Evolutionary conservation across 371 early-diverging fungal species (phyloP).

Genomic region (Saksenaea vasiformis): DNA sequence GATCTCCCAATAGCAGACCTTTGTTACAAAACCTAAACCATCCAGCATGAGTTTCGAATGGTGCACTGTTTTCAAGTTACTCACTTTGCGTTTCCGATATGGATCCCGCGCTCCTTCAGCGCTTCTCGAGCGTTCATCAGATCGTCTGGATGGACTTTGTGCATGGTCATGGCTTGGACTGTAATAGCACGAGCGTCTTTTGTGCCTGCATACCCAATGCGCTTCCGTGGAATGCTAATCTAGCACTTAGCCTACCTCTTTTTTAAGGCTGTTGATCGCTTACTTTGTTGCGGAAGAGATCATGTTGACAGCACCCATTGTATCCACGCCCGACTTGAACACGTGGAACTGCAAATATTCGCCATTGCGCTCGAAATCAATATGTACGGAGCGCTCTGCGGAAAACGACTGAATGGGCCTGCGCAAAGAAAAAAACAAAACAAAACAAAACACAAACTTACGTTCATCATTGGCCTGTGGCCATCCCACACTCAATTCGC

Average conservation of each 20-base stretch:
- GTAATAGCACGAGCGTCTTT: constrained; percentile 98
- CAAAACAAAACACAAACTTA: too few relatives aligned
- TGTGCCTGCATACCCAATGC: constrained; percentile 94
- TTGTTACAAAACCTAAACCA: constrained; percentile 52
- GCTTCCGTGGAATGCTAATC: constrained; percentile 47
- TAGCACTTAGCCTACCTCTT: background rate
- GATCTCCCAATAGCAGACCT: constrained; percentile 80
- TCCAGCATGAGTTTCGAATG: background rate
- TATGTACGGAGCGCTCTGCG: constrained; percentile 15
- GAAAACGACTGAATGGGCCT: constrained; percentile 8
- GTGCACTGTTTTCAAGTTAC: constrained; percentile 1
- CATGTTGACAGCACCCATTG: constrained; percentile 77
- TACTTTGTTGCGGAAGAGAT: constrained; percentile 36
- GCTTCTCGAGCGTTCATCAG: constrained; percentile 57
- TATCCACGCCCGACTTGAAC: constrained; percentile 90
- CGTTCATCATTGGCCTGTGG: constrained; percentile 15
- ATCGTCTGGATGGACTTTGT: constrained; percentile 60
- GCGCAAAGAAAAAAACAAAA: background rate
- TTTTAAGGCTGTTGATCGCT: background rate
- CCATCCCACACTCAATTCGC: constrained; percentile 35
- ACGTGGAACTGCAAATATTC: constrained; percentile 82
- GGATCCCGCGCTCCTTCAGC: constrained; percentile 55
- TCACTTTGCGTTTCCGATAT: constrained; percentile 80
- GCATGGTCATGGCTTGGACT: constrained; percentile 84
- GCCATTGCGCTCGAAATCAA: constrained; percentile 56